These are phyloP conservation scores for Mucor circinelloides DNA, from an alignment of 371 early-diverging fungal genomes.

Conservation along the genomic window DNA sequence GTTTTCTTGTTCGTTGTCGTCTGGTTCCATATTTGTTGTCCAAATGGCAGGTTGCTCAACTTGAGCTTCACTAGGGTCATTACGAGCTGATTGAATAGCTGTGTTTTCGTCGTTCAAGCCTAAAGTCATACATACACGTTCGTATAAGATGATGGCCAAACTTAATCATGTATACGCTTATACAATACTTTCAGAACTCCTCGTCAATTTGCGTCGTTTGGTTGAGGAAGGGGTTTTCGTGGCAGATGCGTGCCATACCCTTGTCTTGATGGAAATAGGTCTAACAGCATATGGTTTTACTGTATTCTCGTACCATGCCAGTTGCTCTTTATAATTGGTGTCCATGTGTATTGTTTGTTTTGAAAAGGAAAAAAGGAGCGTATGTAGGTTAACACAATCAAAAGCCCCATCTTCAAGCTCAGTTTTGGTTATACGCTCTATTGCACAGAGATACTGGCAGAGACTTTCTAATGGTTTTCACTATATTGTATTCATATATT, in stretches of 20 bases:
- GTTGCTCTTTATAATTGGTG: not conserved
- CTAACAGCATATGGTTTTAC: not conserved
- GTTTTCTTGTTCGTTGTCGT: not conserved
- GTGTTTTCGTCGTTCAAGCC: too few relatives aligned
- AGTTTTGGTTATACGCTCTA: not conserved
- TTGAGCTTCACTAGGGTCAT: too few relatives aligned
- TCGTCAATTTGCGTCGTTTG: not conserved
- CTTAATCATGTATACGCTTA: not conserved
- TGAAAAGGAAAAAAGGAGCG: not conserved
- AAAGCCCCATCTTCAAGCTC: not conserved
- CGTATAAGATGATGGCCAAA: not conserved
- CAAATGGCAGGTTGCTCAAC: not conserved
- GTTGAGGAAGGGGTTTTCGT: not conserved
- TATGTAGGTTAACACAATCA: not conserved
- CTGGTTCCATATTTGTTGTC: not conserved
- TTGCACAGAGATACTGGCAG: too few relatives aligned
- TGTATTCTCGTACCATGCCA: not conserved
- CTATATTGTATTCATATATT: too few relatives aligned
- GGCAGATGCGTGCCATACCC: not conserved
- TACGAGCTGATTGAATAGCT: too few relatives aligned
- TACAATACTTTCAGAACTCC: not conserved
- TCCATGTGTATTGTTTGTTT: not conserved
- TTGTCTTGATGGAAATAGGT: not conserved
- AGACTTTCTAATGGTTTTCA: too few relatives aligned
- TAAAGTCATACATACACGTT: too few relatives aligned